Base-by-base conservation (phyloP, 2,329 filamentous ascomycete species). In the Phaeophleospora eucalypticola region DNA sequence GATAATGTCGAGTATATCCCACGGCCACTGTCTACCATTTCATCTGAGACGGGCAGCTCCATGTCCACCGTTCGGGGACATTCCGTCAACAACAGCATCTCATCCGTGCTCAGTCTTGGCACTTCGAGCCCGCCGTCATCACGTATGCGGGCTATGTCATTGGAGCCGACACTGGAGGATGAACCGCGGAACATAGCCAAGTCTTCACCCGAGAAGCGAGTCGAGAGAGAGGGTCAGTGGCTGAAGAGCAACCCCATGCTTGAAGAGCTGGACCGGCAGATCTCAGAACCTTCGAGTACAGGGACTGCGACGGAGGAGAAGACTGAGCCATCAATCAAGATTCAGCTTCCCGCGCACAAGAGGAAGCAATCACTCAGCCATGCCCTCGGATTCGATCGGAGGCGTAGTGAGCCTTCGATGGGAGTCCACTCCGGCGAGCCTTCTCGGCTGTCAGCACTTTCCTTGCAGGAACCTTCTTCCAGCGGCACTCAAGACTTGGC, bases 1-100 rank as follows among this genome's bases (percentile, higher is more conserved):
- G 89, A 94, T 53, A 86, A 81, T 9, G 75, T 94, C 20, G 87
- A 94, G 65, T 89, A 86, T 53, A 90, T 90, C 58, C 86, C 86
- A 4, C 80, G 88, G 9, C 89, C 90, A 0, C 70, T 94, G 15
- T 95, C 90, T 2, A 74, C 90, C 16, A 82, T 94, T 12, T 95
- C 89, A 1, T 90, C 83, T 16, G 89, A 93, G 64, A 89, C 87
- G 0, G 84, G 88, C 37, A 89, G 84, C 62, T 93, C 86, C 2
- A 71, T 81, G 44, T 76, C 76, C 1, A 89, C 87, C 0, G 77
- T 83, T 15, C 79, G 82, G 34, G 80, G 82, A 4, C 87, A 91
- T 64, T 87, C 84, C 1, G 76, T 87, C 27, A 86, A 86, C 19
- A 86, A 84, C 47, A 94, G 87, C 66, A 82, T 93, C 38, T 89